Evolutionary conservation across 129 eudicot species (phyloP), one percentile per base, ranked within the genome.

Genomic region (Chrysanthemum lavandulifolium): DNA sequence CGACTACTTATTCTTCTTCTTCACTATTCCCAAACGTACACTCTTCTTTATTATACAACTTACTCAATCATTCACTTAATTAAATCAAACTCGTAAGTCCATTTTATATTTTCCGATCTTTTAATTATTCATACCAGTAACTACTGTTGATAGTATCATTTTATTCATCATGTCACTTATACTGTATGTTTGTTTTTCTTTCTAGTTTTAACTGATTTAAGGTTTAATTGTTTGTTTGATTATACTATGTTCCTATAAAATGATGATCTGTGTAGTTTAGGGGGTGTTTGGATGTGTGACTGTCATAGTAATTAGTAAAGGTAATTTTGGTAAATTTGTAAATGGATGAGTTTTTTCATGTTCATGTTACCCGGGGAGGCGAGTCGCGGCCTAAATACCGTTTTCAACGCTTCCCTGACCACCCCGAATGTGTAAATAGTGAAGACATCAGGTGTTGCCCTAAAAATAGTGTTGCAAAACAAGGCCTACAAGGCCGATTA

Each of bases 1-100:
- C 82, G 77, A 71, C 82, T 65, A 71, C 82, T 65, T 71, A 59
- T 6, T 33, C 45, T 71, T 71, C 59, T 10, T 33, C 25, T 71
- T 71, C 82, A 78, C 82, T 71, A 63, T 11, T 78, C 77, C 82
- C 76, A 78, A 71, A 71, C 82, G 82, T 78, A 62, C 3, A 63
- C 82, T 78, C 81, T 47, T 77, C 70, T 0, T 1, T 51, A 7
- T 3, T 6, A 2, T 0, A 10, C 13, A 0, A 6, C 5, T 19
- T 43, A 31, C 47, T 55, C 67, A 5, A 36, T 36, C 4, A 51
- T 66, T 61, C 21, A 58, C 27, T 10, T 4, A 58, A 12, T 8
- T 8, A 6, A 0, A 16, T 19, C 19, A 40, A 14, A 27, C 67
- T 68, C 77, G 68, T 68, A 76, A 60, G 53, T 68, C 43, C 45